Evolutionary conservation across 1,284 basidiomycete species (phyloP).

Genomic region (Ceratobasidium sp.): DNA sequence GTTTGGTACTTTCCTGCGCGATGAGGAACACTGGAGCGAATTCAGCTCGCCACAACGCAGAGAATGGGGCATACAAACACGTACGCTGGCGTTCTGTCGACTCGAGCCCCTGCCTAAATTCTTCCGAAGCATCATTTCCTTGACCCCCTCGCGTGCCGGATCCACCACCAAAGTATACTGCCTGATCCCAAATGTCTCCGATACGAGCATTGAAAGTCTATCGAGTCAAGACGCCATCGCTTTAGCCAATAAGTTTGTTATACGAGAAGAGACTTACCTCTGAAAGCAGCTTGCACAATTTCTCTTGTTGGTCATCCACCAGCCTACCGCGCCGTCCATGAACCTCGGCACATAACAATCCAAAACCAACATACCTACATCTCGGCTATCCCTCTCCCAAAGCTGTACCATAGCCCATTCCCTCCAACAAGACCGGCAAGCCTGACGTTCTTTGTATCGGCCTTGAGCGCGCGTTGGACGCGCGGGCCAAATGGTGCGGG

Average conservation of each 20-base stretch:
- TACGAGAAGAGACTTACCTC: no score
- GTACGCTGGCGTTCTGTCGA: slow-evolving; percentile 85
- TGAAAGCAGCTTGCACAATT: slow-evolving; percentile 71
- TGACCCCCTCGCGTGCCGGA: slow-evolving; percentile 58
- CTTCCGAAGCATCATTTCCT: slow-evolving; percentile 65
- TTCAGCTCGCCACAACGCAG: not conserved
- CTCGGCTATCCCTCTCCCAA: slow-evolving; percentile 81
- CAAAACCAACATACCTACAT: slow-evolving; percentile 61
- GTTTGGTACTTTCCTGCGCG: slow-evolving; percentile 79
- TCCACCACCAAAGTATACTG: slow-evolving; percentile 86
- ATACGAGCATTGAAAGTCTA: slow-evolving; percentile 83
- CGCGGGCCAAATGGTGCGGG: slow-evolving; percentile 76
- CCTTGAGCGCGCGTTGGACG: slow-evolving; percentile 84
- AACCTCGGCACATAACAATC: not conserved
- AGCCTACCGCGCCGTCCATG: slow-evolving; percentile 56
- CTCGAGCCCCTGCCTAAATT: slow-evolving; percentile 88
- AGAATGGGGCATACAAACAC: slow-evolving; percentile 49
- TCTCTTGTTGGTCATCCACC: slow-evolving; percentile 70
- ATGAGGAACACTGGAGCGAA: slow-evolving; percentile 72
- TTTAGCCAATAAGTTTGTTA: no score
- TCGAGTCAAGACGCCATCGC: not conserved
- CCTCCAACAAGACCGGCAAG: slow-evolving; percentile 81
- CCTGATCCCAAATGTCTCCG: slow-evolving; percentile 84
- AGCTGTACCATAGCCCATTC: slow-evolving; percentile 89
- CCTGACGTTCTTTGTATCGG: slow-evolving; percentile 80